Evolutionary conservation across 2,329 filamentous ascomycete genomes (phyloP).

Genomic region (Chaetomium olivaceum): DNA sequence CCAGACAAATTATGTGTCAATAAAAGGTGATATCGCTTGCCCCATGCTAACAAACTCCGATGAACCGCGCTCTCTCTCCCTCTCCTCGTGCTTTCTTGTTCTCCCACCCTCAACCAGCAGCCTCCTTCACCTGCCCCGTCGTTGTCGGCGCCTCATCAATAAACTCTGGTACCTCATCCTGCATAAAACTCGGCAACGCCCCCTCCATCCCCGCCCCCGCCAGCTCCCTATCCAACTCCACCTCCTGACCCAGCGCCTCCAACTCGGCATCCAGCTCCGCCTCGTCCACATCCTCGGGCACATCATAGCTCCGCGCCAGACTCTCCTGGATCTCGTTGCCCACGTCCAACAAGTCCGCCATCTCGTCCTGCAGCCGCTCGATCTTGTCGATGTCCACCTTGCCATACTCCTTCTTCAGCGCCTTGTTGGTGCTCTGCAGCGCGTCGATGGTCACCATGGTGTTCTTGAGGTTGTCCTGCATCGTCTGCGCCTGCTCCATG

Average conservation of each 20-base stretch:
- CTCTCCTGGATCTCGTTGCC: slow-evolving; percentile 98
- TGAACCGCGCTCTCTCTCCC: not conserved
- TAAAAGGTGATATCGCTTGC: not conserved
- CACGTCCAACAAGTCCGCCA: slow-evolving; percentile 96
- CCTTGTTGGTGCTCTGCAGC: slow-evolving; percentile 95
- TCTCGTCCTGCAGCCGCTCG: slow-evolving; percentile 96
- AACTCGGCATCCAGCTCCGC: slow-evolving; percentile 93
- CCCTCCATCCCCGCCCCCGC: slow-evolving; percentile 47
- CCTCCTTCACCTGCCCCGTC: slow-evolving; percentile 77
- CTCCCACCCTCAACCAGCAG: slow-evolving; percentile 51
- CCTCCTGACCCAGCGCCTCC: slow-evolving; percentile 89
- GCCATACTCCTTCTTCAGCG: slow-evolving; percentile 88
- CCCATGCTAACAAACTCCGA: not conserved
- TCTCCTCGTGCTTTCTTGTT: not conserved
- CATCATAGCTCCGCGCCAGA: slow-evolving; percentile 84
- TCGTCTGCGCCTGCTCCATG: slow-evolving; percentile 97
- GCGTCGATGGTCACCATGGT: slow-evolving; percentile 98
- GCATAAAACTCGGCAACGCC: slow-evolving; percentile 79
- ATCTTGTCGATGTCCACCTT: slow-evolving; percentile 98
- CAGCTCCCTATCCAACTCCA: slow-evolving; percentile 76
- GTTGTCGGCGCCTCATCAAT: slow-evolving; percentile 85
- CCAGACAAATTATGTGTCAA: not conserved
- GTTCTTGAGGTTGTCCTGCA: slow-evolving; percentile 98
- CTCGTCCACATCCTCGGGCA: slow-evolving; percentile 97
- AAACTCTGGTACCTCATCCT: slow-evolving; percentile 88